These are phyloP conservation scores for Filosporella fistucella DNA, from an alignment of 495 filamentous ascomycete genomes.

Conservation along the genomic window DNA sequence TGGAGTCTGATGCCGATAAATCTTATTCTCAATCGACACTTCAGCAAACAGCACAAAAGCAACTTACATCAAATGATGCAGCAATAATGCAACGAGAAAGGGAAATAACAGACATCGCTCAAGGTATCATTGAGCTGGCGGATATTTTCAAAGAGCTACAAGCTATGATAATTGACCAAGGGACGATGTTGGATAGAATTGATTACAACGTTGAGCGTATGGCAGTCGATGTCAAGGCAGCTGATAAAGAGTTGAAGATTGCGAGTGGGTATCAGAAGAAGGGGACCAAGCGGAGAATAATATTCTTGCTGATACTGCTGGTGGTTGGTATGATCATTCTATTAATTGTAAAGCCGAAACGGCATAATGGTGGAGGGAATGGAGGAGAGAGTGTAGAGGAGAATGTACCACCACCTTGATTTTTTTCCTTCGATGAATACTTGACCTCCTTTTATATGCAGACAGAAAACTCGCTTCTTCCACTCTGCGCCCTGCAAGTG, in stretches of 20 bases:
- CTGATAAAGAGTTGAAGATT: constrained; percentile 85
- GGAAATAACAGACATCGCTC: constrained; percentile 97
- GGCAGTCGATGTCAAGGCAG: constrained; percentile 81
- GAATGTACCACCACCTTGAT: constrained; percentile 5
- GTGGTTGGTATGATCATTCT: constrained; percentile 85
- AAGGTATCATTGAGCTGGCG: constrained; percentile 93
- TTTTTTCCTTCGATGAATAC: too few species aligned
- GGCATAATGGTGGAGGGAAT: constrained; percentile 20
- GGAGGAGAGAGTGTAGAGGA: constrained; percentile 10
- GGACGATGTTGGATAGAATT: constrained; percentile 94
- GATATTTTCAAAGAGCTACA: constrained; percentile 97
- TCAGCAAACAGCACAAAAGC: constrained; percentile 64
- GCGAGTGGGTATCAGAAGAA: constrained; percentile 83
- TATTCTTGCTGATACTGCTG: constrained; percentile 78
- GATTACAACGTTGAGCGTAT: constrained; percentile 97
- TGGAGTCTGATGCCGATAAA: constrained; percentile 87
- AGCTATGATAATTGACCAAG: constrained; percentile 96
- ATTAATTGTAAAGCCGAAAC: constrained; percentile 77
- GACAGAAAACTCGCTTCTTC: too few species aligned
- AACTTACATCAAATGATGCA: constrained; percentile 72
- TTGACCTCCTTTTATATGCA: too few species aligned
- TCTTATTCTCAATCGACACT: constrained; percentile 88
- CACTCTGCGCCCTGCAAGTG: too few species aligned
- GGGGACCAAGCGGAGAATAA: constrained; percentile 84
- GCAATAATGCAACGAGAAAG: constrained; percentile 87